Percentiles rank a stretch among this genome's conserved stretches.
Conservation (phyloP, 1,139 yeast genomes). For the Magnusiomyces paraingens region DNA sequence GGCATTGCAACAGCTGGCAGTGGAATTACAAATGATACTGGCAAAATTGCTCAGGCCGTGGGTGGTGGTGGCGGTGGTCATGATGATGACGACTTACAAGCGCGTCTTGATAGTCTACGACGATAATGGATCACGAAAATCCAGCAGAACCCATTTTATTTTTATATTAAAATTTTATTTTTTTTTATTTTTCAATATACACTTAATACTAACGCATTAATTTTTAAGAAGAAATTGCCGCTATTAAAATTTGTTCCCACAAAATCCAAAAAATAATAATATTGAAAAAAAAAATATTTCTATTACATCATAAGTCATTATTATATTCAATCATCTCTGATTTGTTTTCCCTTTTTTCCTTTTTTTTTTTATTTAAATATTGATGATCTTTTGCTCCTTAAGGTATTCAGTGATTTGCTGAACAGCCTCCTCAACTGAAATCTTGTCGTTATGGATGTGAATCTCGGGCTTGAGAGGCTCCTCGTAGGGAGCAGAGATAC, state of each 20-base stretch:
- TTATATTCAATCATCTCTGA: no score
- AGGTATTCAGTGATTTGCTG: constrained; percentile 64
- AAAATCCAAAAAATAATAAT: no score
- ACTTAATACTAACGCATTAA: no score
- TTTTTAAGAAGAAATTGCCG: no score
- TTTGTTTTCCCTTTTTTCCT: no score
- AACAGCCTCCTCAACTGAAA: constrained; percentile 75
- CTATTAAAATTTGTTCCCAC: no score
- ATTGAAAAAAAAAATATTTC: no score
- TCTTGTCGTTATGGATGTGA: constrained; percentile 66
- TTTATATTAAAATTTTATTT: no score
- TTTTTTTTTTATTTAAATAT: not conserved
- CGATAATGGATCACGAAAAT: constrained; percentile 33
- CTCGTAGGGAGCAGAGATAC: constrained; percentile 93
- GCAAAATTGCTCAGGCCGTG: constrained; percentile 45
- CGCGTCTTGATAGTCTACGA: constrained; percentile 77
- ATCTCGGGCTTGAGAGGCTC: constrained; percentile 82
- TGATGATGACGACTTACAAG: constrained; percentile 82
- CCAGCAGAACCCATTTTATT: no score
- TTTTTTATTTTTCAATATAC: no score
- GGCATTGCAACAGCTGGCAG: constrained; percentile 37
- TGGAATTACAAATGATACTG: not conserved
- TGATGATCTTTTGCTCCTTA: constrained; percentile 39
- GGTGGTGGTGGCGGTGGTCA: constrained; percentile 35
- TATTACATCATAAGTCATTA: no score